Conservation (phyloP, 2,329 filamentous ascomycete species). For the Fusarium tanahbumbuense region DNA sequence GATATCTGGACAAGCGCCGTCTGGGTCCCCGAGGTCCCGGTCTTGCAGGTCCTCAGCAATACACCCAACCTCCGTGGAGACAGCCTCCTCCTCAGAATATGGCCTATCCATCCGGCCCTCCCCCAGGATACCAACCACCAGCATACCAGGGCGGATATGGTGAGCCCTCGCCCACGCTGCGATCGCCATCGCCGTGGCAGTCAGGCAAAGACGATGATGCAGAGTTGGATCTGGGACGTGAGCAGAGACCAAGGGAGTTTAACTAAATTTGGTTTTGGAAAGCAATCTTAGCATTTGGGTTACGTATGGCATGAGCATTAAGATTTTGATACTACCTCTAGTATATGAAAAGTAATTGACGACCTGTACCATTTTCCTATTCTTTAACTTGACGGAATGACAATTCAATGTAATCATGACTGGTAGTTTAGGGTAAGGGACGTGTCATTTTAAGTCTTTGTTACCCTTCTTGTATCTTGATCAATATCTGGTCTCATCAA, state of each 20-base stretch:
- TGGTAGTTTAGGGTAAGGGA: constrained; percentile 4
- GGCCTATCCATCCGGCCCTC: constrained; percentile 45
- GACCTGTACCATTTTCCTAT: background rate
- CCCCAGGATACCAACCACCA: constrained; percentile 51
- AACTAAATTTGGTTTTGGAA: background rate
- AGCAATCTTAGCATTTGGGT: constrained; percentile 38
- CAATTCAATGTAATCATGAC: background rate
- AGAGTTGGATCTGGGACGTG: constrained; percentile 48
- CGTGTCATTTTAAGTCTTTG: too few species aligned
- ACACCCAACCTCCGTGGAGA: constrained; percentile 49
- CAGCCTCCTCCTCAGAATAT: constrained; percentile 38
- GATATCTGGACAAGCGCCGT: constrained; percentile 44
- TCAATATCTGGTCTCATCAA: background rate
- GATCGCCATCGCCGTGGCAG: constrained; percentile 47
- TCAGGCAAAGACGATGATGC: constrained; percentile 48
- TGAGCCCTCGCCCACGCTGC: constrained; percentile 42
- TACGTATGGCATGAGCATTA: background rate
- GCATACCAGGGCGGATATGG: constrained; percentile 49
- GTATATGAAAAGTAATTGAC: background rate
- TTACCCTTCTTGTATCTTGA: too few species aligned
- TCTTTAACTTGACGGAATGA: background rate
- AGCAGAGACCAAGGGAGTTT: constrained; percentile 52
- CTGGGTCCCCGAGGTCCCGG: constrained; percentile 32
- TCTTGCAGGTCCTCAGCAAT: constrained; percentile 36
- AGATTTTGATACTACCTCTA: background rate